These are phyloP conservation scores for Cladosporium colombiae DNA, from an alignment of 2,329 filamentous ascomycete species.

Conservation along the genomic window DNA sequence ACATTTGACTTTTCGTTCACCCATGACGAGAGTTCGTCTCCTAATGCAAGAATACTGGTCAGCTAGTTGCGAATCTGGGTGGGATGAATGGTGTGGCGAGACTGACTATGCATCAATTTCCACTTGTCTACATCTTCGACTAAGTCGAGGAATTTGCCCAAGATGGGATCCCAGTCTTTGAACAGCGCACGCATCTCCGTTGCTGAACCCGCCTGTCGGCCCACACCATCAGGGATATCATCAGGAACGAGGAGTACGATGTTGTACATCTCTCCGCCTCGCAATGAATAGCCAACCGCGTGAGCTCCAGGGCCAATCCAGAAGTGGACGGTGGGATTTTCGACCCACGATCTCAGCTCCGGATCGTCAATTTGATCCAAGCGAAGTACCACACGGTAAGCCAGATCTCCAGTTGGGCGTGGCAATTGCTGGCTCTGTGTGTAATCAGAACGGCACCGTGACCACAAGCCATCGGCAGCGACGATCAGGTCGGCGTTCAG, in stretches of 20 bases:
- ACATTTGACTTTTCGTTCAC: conserved; percentile 53
- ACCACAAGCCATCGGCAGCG: conserved; percentile 65
- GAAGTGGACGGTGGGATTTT: conserved; percentile 44
- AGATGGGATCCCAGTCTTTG: conserved; percentile 62
- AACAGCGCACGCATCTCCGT: conserved; percentile 55
- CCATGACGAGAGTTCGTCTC: conserved; percentile 40
- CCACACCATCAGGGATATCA: conserved; percentile 55
- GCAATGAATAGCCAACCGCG: conserved; percentile 61
- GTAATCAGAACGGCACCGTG: conserved; percentile 52
- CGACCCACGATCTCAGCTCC: conserved; percentile 52
- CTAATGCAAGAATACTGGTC: background rate
- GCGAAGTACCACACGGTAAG: conserved; percentile 60
- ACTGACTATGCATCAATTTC: conserved; percentile 61
- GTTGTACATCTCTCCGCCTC: conserved; percentile 60
- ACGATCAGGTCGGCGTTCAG: conserved; percentile 55
- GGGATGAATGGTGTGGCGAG: conserved; percentile 42
- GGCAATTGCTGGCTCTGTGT: conserved; percentile 44
- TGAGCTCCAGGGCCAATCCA: conserved; percentile 64
- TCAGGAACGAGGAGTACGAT: conserved; percentile 66
- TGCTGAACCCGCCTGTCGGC: conserved; percentile 46
- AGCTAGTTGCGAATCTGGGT: background rate
- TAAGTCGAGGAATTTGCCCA: conserved; percentile 44
- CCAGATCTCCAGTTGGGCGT: conserved; percentile 61
- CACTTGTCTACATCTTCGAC: conserved; percentile 65
- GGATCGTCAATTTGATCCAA: conserved; percentile 50